phyloP scores from a whole-genome alignment of 2,329 filamentous ascomycete species.

The Botrytis cinerea region DNA sequence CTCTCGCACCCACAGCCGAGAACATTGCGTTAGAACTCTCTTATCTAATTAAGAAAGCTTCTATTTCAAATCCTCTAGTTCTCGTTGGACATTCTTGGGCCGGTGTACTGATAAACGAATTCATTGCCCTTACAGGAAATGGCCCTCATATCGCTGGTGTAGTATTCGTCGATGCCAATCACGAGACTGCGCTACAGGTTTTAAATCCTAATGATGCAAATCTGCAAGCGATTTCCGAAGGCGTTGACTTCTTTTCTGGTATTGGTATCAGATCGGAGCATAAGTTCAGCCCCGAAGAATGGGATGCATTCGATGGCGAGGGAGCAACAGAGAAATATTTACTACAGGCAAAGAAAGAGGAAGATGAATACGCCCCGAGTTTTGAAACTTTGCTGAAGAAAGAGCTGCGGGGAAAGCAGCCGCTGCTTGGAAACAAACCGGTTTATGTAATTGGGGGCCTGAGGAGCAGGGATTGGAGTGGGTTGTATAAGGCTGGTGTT shows the following conservation, averaged over 20 bases:
- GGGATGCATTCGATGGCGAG: slow-evolving; percentile 22
- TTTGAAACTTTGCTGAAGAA: slow-evolving; percentile 41
- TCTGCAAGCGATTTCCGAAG: slow-evolving; percentile 16
- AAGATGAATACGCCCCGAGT: slow-evolving; percentile 27
- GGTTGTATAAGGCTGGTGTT: slow-evolving; percentile 41
- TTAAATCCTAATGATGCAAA: slow-evolving; percentile 24
- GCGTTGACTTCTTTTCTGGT: slow-evolving; percentile 16
- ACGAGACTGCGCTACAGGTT: slow-evolving; percentile 29
- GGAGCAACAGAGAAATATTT: slow-evolving; percentile 31
- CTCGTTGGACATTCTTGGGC: slow-evolving; percentile 33
- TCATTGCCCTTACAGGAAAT: slow-evolving; percentile 23
- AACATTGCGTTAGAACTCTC: slow-evolving; percentile 32
- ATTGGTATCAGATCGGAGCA: slow-evolving; percentile 22
- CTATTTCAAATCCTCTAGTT: slow-evolving; percentile 26
- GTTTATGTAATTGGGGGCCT: slow-evolving; percentile 25
- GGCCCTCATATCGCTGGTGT: slow-evolving; percentile 27
- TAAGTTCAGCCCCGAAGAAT: slow-evolving; percentile 29
- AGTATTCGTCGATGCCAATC: slow-evolving; percentile 33
- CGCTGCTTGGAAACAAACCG: slow-evolving; percentile 36
- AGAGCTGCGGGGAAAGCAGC: slow-evolving; percentile 35
- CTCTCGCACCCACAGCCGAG: slow-evolving; percentile 27
- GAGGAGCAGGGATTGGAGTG: slow-evolving; percentile 15
- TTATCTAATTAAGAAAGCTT: slow-evolving; percentile 25
- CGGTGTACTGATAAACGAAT: slow-evolving; percentile 27
- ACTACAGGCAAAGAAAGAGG: slow-evolving; percentile 21